Base-by-base conservation (phyloP, 768 basidiomycete genomes). In the Phanerochaete sordida region DNA sequence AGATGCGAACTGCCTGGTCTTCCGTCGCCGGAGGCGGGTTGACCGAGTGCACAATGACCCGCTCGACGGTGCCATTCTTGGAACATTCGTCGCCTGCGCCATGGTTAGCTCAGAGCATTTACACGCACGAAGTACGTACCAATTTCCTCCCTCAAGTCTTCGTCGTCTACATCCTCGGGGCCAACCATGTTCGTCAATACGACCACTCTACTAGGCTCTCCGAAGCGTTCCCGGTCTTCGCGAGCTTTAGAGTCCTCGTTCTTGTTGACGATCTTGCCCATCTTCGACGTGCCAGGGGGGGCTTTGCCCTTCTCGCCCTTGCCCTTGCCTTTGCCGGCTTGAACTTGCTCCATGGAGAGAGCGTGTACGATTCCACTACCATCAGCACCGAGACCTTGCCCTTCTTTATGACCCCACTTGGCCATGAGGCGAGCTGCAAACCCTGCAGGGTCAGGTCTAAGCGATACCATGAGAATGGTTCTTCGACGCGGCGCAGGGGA, bases 341-440 rank as follows among this genome's bases (percentile, higher is more conserved):
- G 76, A 59, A 79, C 64, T 57, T 89, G 87, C 68, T 95, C 91
- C 23, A 96, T 90, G 0, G 86, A 82, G 3, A 98, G 81, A 5
- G 95, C 93, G 59, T 95, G 90, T 46, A 95, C 85, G 47, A 98
- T 95, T 1, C 95, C 95, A 1, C 82, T 81, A 8, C 87, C 91
- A 60, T 91, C 85, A 0, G 82, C 87, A 33, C 96, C 96, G 1
- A 98, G 81, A 11, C 95, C 95, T 74, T 94, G 88, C 1, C 96
- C 96, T 70, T 93, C 92, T 70, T 91, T 90, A 70, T 97, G 93
- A 0, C 95, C 95, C 91, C 91, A 95, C 75, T 95, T 97, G 2
- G 91, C 91, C 94, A 97, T 96, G 65, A 96, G 70, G 33, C 91
- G 87, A 13, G 87, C 87, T 31, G 93, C 93, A 66, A 95, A 93